A percentile compares a stretch with the other conserved stretches of the same genome.
Evolutionary conservation across 192 early-diverging fungal genomes (phyloP).

Genomic region (Umbelopsis isabellina): DNA sequence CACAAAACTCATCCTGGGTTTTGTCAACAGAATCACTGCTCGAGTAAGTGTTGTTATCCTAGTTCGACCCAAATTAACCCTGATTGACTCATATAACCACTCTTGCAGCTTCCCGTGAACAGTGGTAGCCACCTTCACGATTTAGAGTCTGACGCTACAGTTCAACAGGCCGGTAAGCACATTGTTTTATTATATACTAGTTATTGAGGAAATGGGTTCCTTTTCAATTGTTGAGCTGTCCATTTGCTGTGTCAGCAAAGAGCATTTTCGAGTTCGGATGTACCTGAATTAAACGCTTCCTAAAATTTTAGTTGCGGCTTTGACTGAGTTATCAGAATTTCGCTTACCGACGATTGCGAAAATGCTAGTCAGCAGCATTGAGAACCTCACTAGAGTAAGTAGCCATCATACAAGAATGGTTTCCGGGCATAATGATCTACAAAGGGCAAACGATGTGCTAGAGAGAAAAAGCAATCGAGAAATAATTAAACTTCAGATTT

Average conservation of each 20-base stretch:
- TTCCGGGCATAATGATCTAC: no score
- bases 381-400: slow-evolving; percentile 12
- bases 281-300: not conserved
- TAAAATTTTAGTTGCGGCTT: slow-evolving; percentile 13
- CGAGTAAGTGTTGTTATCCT: slow-evolving; percentile 17
- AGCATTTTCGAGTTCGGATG: no score
- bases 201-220: no score
- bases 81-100: not conserved
- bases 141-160: slow-evolving; percentile 32
- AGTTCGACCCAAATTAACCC: not conserved
- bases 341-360: slow-evolving; percentile 11
- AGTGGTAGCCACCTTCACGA: slow-evolving; percentile 24
- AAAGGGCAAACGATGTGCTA: not conserved
- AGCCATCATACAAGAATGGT: not conserved
- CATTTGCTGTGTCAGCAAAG: no score
- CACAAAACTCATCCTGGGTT: slow-evolving; percentile 28
- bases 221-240: no score
- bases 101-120: slow-evolving; percentile 33
- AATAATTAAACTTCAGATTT: no score
- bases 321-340: slow-evolving; percentile 22
- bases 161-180: slow-evolving; percentile 36
- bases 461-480: not conserved
- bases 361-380: slow-evolving; percentile 7
- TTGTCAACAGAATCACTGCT: slow-evolving; percentile 30
- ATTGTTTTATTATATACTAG: not conserved